A percentile compares a stretch with the other conserved stretches of the same genome.
These are phyloP conservation scores for Cyamopsis tetragonoloba DNA, from an alignment of 306 rosid species.

Conservation along the genomic window DNA sequence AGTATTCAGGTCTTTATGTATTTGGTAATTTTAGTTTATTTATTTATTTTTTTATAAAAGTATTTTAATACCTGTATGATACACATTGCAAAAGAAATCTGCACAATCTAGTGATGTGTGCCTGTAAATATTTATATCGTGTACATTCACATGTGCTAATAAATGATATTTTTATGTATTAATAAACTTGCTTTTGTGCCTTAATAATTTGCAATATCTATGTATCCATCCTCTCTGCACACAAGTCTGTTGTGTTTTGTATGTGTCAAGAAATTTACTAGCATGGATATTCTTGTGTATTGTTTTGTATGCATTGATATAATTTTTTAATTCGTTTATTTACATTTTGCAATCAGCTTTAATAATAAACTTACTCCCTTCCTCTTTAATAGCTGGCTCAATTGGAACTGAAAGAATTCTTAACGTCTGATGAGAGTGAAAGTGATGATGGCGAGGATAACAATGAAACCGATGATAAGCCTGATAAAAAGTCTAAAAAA, in stretches of 20 bases:
- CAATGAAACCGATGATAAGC: slow-evolving; percentile 33
- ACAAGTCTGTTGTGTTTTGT: not conserved
- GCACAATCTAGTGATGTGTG: not conserved
- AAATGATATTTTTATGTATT: not conserved
- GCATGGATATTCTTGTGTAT: not conserved
- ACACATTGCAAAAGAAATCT: not conserved
- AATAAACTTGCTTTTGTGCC: not conserved
- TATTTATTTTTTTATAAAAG: not conserved
- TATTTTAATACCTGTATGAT: not conserved
- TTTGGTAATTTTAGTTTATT: not conserved
- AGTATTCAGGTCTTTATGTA: slow-evolving; percentile 5
- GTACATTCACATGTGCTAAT: not conserved
- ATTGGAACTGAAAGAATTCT: slow-evolving; percentile 64
- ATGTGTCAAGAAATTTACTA: not conserved
- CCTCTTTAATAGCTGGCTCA: slow-evolving; percentile 51
- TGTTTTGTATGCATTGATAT: not conserved
- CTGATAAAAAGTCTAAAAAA: slow-evolving; percentile 43
- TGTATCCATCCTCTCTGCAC: not conserved
- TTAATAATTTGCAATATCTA: not conserved
- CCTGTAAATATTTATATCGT: slow-evolving; percentile 8
- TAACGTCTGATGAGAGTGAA: slow-evolving; percentile 75
- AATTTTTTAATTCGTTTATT: slow-evolving; percentile 15
- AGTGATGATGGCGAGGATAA: slow-evolving; percentile 49
- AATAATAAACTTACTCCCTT: slow-evolving; percentile 15
- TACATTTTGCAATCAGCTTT: not conserved